Conservation (phyloP, 1,284 basidiomycete species). For the Pterulicium gracile region DNA sequence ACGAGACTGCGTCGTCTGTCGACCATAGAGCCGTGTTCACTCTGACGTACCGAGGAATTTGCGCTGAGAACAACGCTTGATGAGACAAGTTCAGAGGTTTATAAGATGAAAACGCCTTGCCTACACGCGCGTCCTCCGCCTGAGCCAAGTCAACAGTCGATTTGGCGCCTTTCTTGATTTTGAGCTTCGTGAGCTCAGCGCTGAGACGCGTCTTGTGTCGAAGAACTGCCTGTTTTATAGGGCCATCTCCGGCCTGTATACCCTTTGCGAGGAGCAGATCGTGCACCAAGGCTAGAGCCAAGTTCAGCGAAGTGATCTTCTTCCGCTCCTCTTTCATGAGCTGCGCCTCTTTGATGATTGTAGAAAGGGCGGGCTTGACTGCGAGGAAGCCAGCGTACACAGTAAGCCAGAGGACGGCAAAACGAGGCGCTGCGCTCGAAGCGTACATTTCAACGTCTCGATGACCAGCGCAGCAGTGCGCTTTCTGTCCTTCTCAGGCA, state of each 20-base stretch:
- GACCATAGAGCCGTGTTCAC: slow-evolving; percentile 73
- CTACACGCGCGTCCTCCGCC: slow-evolving; percentile 46
- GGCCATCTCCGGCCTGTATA: slow-evolving; percentile 83
- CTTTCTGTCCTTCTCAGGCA: slow-evolving; percentile 71
- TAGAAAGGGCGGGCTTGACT: slow-evolving; percentile 64
- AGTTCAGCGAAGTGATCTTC: slow-evolving; percentile 61
- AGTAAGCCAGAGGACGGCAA: slow-evolving; percentile 4
- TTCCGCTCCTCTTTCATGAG: slow-evolving; percentile 68
- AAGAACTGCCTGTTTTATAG: slow-evolving; percentile 72
- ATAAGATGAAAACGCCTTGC: slow-evolving; percentile 24
- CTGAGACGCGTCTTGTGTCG: slow-evolving; percentile 84
- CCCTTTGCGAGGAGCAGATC: slow-evolving; percentile 74
- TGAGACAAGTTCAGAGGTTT: slow-evolving; percentile 8
- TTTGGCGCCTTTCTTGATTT: slow-evolving; percentile 66
- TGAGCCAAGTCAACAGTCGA: slow-evolving; percentile 60
- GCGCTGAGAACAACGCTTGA: slow-evolving; percentile 31
- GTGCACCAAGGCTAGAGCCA: slow-evolving; percentile 78
- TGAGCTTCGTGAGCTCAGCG: slow-evolving; percentile 76
- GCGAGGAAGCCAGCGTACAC: slow-evolving; percentile 2
- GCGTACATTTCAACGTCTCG: slow-evolving; percentile 86
- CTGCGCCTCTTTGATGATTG: slow-evolving; percentile 52
- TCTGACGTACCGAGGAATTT: slow-evolving; percentile 77
- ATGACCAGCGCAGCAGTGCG: slow-evolving; percentile 74
- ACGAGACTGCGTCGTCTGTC: slow-evolving; percentile 42
- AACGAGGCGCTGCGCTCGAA: not conserved